These are phyloP conservation scores for Colletotrichum theobromicola DNA, from an alignment of 2,329 filamentous ascomycete genomes.

Conservation along the genomic window DNA sequence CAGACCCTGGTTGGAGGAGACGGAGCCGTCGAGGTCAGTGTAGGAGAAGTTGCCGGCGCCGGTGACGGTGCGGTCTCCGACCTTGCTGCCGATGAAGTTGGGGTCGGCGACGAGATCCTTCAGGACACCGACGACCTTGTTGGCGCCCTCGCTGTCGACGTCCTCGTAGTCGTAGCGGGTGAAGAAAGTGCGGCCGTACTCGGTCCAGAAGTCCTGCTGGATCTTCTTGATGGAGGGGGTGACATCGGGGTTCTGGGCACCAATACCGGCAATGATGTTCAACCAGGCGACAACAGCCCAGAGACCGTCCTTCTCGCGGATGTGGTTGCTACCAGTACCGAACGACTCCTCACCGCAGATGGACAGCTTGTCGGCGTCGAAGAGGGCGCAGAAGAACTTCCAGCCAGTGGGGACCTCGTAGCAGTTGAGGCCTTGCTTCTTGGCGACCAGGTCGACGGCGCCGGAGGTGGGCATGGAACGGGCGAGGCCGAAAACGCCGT, in stretches of 20 bases:
- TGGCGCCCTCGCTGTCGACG: slow-evolving; percentile 88
- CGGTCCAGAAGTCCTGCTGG: slow-evolving; percentile 95
- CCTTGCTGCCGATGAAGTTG: slow-evolving; percentile 80
- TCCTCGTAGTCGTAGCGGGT: slow-evolving; percentile 99
- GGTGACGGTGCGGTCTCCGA: slow-evolving; percentile 79
- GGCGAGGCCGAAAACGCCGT: slow-evolving; percentile 93
- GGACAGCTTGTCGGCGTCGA: slow-evolving; percentile 93
- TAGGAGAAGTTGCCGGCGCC: slow-evolving; percentile 98
- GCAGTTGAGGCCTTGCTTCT: slow-evolving; percentile 87
- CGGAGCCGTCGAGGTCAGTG: slow-evolving; percentile 96
- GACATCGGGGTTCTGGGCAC: slow-evolving; percentile 77
- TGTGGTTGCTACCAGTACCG: slow-evolving; percentile 97
- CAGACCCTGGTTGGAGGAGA: slow-evolving; percentile 94
- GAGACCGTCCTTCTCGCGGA: slow-evolving; percentile 97
- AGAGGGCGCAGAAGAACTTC: slow-evolving; percentile 98
- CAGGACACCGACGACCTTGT: slow-evolving; percentile 86
- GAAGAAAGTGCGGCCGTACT: slow-evolving; percentile 98
- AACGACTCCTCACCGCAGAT: slow-evolving; percentile 99
- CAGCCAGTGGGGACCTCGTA: slow-evolving; percentile 99
- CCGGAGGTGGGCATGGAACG: slow-evolving; percentile 98
- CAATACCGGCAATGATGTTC: slow-evolving; percentile 96
- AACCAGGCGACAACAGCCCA: slow-evolving; percentile 98
- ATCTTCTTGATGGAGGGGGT: slow-evolving; percentile 95
- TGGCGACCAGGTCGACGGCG: slow-evolving; percentile 93
- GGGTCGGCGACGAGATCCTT: slow-evolving; percentile 76